Conservation (phyloP, 805 yeast species). For the Wickerhamomyces rabaulensis region DNA sequence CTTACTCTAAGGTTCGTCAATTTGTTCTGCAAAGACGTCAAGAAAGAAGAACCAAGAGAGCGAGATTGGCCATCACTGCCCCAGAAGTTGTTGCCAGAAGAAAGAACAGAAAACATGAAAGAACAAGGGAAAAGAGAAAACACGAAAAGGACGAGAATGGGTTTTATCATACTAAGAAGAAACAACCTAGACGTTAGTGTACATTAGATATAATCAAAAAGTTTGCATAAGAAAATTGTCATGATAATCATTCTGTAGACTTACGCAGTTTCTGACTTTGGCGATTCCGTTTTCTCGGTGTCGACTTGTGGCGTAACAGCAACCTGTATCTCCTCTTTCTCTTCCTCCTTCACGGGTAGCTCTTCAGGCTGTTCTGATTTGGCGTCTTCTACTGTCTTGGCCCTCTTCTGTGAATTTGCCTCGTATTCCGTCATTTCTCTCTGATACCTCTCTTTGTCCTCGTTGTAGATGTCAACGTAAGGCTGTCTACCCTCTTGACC, state of each 20-base stretch:
- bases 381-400: neutral
- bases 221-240: neutral
- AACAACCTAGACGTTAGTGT: constrained; percentile 14
- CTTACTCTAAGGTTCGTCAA: constrained; percentile 61
- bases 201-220: neutral
- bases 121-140: constrained; percentile 72
- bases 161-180: constrained; percentile 60
- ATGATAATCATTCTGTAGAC: neutral
- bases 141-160: constrained; percentile 74
- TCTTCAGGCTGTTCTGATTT: neutral
- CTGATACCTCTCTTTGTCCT: constrained; percentile 71
- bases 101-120: constrained; percentile 70
- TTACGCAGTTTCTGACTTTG: neutral
- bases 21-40: constrained; percentile 56
- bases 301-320: neutral
- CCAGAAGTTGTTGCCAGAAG: constrained; percentile 82
- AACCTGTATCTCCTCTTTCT: neutral
- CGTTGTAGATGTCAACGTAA: constrained; percentile 68
- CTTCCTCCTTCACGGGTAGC: neutral
- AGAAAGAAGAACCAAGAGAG: constrained; percentile 71
- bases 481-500: constrained; percentile 66
- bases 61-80: constrained; percentile 67
- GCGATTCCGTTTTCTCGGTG: constrained; percentile 1
- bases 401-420: constrained; percentile 3
- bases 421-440: constrained; percentile 61